Base-by-base conservation (phyloP, 495 filamentous ascomycete species). In the Penicillium robsamsonii region DNA sequence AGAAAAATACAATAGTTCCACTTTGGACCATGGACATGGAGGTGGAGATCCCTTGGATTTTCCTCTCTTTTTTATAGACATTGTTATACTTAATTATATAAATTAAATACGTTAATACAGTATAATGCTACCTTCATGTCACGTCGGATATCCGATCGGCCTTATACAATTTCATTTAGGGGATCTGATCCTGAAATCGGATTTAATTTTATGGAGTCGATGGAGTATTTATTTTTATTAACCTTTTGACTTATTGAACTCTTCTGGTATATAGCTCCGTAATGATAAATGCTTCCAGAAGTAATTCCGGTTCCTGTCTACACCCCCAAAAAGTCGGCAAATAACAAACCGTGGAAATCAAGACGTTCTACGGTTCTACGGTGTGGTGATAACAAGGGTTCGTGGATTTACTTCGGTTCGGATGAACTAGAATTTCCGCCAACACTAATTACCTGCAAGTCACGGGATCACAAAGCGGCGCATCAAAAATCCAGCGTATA, bases 41-140 rank as follows among this genome's bases (percentile, higher is more conserved):
- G 27, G 50, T 52, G 50, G 50, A 43, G 35, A 42, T 40, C 50
- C 49, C 37, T 35, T 51, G 49, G n/a, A 13, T 37, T 37, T 37
- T 27, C 4, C 4, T 27, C 25, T 27, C 6, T 27, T 27, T 25
- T 27, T 7, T 27, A 22, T 22, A 22, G 22, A 22, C 22, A n/a
- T 22, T 22, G 22, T 22, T 2, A 22, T 22, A 22, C 22, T n/a
- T n/a, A n/a, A n/a, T n/a, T n/a, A n/a, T 27, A 27, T 27, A 4
- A 3, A 27, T 27, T 27, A 27, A 27, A 27, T 27, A 27, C 2
- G 25, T 27, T 5, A 27, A 3, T 27, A 27, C 25, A 27, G 25
- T 27, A 22, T 22, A 1, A 22, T 22, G 22, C 22, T 22, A 22
- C 22, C 22, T 22, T 22, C 22, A 22, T 2, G 2, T 27, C 25